phyloP scores from a whole-genome alignment of 768 basidiomycete genomes.

The Botryobasidium botryosum region DNA sequence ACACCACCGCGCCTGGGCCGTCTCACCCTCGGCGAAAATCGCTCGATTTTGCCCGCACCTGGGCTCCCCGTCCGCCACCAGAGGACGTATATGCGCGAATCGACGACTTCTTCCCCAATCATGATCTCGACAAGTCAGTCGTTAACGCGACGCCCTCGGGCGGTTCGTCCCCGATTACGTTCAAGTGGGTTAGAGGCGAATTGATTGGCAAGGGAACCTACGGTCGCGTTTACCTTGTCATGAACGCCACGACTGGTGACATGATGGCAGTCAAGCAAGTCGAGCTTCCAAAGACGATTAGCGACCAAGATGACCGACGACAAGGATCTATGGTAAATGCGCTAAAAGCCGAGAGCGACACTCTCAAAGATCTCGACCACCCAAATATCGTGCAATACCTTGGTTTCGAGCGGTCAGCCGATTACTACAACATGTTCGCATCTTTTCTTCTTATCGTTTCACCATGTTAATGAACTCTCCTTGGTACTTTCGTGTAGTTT shows the following conservation, averaged over 20 bases:
- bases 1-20: too few relatives aligned
- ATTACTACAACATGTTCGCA: conserved; percentile 81
- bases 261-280: conserved; percentile 99
- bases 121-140: conserved; percentile 90
- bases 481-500: conserved; percentile 45
- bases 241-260: conserved; percentile 92
- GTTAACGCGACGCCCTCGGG: conserved; percentile 62
- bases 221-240: conserved; percentile 86
- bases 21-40: too few relatives aligned
- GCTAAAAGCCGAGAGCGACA: conserved; percentile 88
- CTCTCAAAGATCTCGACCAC: conserved; percentile 90
- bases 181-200: conserved; percentile 98
- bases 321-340: conserved; percentile 80
- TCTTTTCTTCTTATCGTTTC: conserved; percentile 3
- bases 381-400: conserved; percentile 96
- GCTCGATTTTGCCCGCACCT: too few relatives aligned
- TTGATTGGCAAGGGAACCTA: conserved; percentile 95
- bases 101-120: conserved; percentile 89
- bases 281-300: conserved; percentile 78
- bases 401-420: conserved; percentile 79
- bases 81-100: conserved; percentile 88
- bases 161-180: too few relatives aligned
- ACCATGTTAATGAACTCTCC: conserved; percentile 7
- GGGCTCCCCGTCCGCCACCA: conserved; percentile 79
- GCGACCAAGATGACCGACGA: conserved; percentile 77